Evolutionary conservation across 2,329 filamentous ascomycete species (phyloP), one percentile per base, ranked within the genome.

Genomic region (Fusarium sp.): DNA sequence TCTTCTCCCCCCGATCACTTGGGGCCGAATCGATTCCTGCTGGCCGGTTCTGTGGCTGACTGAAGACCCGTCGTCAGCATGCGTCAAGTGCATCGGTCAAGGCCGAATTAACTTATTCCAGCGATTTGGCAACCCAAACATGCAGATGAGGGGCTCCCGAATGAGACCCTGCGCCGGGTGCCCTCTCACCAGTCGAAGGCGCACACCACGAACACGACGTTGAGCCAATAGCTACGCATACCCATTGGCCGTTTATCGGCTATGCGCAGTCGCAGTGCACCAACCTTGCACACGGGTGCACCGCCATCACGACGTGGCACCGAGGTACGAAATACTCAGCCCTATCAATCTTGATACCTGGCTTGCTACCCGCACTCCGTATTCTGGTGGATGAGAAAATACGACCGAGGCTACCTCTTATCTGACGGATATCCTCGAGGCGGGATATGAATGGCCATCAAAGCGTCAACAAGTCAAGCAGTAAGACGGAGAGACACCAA

Each of bases 241-340:
- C 67, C 67, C 63, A 57, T 50, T 64, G 56, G 62, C 38, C 46
- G 67, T 70, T 70, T 69, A 61, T 53, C 60, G 60, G 53, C 51
- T 55, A 69, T 69, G 67, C 40, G 72, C 64, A 72, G 68, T 58
- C 50, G 49, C 53, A 55, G 54, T 62, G 60, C 66, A 67, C 53
- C 51, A 60, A 63, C 51, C 62, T 62, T 70, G 67, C 58, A 38
- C 50, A 55, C 50, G 36, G 34, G 58, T 68, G 62, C 71, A 73
- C 65, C 61, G 67, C 71, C 65, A 65, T 65, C 59, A 53, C 61
- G 70, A 72, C 67, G 70, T 74, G 72, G 68, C 72, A 74, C 61
- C 51, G 38, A 64, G 62, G 59, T 68, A 44, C 64, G 33, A 20
- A 42, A 38, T 69, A 69, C 69, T 74, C 72, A 74, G 72, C 72